Evolutionary conservation across 2,329 filamentous ascomycete genomes (phyloP).

Genomic region (Diaporthe ampelina): DNA sequence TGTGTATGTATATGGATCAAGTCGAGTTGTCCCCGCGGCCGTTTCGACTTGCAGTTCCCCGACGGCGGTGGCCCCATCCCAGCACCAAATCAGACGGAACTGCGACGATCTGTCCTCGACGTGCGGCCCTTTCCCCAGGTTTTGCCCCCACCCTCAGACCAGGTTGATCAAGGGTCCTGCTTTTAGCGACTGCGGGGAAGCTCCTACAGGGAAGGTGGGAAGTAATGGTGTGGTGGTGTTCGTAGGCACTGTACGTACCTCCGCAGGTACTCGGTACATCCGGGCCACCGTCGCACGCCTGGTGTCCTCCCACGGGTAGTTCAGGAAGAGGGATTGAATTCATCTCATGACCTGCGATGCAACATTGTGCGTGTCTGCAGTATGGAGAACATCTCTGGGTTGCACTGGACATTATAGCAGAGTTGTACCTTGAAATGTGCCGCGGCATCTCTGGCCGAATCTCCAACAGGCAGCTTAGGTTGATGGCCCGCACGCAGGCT

Average conservation of each 20-base stretch:
- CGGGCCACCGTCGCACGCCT: not conserved
- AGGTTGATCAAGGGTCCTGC: conserved; percentile 16
- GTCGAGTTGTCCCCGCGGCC: not conserved
- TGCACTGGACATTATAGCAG: not conserved
- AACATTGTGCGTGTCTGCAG: not conserved
- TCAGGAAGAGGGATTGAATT: not conserved
- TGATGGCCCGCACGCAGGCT: no score
- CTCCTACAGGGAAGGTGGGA: not conserved
- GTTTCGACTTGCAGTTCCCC: conserved; percentile 16
- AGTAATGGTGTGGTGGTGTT: no score
- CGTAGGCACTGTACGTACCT: no score
- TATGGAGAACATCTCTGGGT: not conserved
- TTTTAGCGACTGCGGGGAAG: conserved; percentile 20
- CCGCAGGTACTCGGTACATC: not conserved
- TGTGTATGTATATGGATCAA: no score
- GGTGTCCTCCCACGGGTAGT: not conserved
- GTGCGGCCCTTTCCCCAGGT: conserved; percentile 9
- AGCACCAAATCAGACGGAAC: conserved; percentile 21
- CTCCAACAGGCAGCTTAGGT: not conserved
- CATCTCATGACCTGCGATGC: not conserved
- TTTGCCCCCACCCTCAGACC: conserved; percentile 12
- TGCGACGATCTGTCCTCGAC: conserved; percentile 16
- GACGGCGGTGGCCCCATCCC: not conserved
- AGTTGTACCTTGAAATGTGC: conserved; percentile 14
- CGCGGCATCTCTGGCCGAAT: conserved; percentile 33